Evolutionary conservation across 345 rosid genomes (phyloP).

Genomic region (Citrus maxima): DNA sequence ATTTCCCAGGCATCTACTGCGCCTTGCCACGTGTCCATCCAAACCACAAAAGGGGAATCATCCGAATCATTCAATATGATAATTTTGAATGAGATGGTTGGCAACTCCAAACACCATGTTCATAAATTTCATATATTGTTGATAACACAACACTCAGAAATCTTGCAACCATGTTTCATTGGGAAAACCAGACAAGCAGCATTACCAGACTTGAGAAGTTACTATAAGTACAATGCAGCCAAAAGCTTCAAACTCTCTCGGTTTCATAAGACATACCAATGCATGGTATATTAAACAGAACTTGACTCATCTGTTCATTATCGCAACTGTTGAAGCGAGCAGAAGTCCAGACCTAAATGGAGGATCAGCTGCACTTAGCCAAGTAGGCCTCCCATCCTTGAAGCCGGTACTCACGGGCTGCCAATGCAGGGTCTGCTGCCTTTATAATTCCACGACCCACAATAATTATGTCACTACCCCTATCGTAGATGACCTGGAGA

Average conservation of each 20-base stretch:
- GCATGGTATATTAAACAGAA: neutral
- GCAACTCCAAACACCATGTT: neutral
- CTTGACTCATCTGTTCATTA: neutral
- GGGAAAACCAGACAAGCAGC: neutral
- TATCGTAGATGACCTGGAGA: conserved; percentile 68
- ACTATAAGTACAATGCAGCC: neutral
- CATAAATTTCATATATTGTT: neutral
- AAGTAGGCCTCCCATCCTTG: conserved; percentile 96
- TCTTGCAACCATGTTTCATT: neutral
- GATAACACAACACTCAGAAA: neutral
- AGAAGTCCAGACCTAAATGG: neutral
- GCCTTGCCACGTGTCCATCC: too few species aligned
- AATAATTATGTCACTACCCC: conserved; percentile 92
- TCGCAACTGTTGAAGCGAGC: neutral
- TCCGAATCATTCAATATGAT: too few species aligned
- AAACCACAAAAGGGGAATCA: too few species aligned
- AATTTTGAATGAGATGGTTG: neutral
- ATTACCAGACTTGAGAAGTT: neutral
- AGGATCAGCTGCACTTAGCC: conserved; percentile 45
- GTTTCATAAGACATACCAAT: neutral
- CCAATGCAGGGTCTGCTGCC: conserved; percentile 72
- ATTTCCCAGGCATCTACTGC: too few species aligned
- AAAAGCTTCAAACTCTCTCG: neutral
- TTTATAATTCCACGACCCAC: conserved; percentile 97
- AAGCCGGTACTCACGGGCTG: conserved; percentile 78